Evolutionary conservation across 2,329 filamentous ascomycete species (phyloP), one percentile per base, ranked within the genome.

Genomic region (Botrytis fabae): DNA sequence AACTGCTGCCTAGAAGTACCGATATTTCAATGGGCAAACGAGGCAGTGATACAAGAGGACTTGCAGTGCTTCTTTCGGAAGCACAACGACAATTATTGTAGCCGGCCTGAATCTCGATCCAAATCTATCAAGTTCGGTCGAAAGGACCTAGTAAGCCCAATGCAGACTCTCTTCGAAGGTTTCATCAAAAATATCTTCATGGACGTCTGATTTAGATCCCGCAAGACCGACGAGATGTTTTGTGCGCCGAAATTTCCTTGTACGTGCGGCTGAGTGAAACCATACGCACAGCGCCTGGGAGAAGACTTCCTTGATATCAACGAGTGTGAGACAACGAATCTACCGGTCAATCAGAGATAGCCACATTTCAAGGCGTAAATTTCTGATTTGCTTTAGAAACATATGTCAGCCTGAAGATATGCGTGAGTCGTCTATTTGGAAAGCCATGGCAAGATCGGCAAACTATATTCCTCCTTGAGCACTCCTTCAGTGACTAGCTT

Each of bases 321-420:
- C 65, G 35, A 54, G 48, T 9, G 48, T 57, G 48, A 68, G 65
- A 68, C 65, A 57, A 14, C 16, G 54, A 57, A 38, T 57, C 16
- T 42, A 16, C 35, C 35, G 10, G 25, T 68, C 65, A 68, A 68
- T 68, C 48, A 68, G 65, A 68, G 38, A 57, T 42, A 68, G 28
- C 65, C 65, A 68, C 65, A 68, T 68, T 68, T 68, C 65, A 57
- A 54, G 65, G 65, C 65, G 35, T 54, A 54, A 1, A 68, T 40
- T 28, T 9, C 35, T 54, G 35, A 40, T 68, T 16, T 54, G 32
- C 25, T 54, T 40, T 40, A 54, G 38, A 54, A 68, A 42, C 25
- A 68, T 32, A 42, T 68, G 35, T 42, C 65, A 68, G 65, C 48
- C 35, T 68, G 35, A 57, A 68, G 48, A 68, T 38, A 57, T 68